Evolutionary conservation across 1,284 basidiomycete genomes (phyloP), one percentile per base, ranked within the genome.

Genomic region (Peniophora sp.): DNA sequence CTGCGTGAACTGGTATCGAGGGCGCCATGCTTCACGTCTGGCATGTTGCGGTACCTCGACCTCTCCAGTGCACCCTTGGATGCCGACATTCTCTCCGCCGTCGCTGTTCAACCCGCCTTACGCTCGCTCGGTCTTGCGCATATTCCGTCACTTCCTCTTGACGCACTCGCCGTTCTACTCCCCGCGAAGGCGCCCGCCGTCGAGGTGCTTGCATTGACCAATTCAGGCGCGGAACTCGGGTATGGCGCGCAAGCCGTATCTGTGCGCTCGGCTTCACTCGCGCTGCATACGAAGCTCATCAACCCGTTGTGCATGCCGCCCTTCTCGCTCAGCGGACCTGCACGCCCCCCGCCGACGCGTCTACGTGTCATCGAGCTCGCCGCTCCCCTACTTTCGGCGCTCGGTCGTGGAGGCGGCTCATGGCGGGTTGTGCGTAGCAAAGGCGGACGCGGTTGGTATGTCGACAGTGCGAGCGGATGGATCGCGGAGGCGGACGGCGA

Each of bases 361-460:
- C 70, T 99, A 32, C 82, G 96, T 11, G 91, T 97, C 24, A 79
- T 98, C 52, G 96, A 97, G 67, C 72, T 98, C 17, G 83, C 87
- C 23, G 76, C 81, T n/a, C 73, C 81, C 3, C 76, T 91, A 57
- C 76, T 98, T 5, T 74, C 79, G 47, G 76, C 76, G 8, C 73
- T 95, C 0, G 83, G 86, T 8, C 77, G 78, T 1, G 93, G 93
- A 3, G 86, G 84, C 0, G 85, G 83, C 2, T 70, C 83, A 36
- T 99, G 96, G 96, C 81, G 87, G 52, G 88, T 92, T 52, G 76
- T 98, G 36, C 77, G 82, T 57, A 94, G 91, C 60, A 95, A 97
- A 62, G 96, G 96, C 2, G 85, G 93, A 0, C 72, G 96, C 41
- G 95, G 93, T 2, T 99, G 96, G 94, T 97, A 95, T 60, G 92